These are phyloP conservation scores for Monilinia polystroma DNA, from an alignment of 2,329 filamentous ascomycete genomes.

Conservation along the genomic window DNA sequence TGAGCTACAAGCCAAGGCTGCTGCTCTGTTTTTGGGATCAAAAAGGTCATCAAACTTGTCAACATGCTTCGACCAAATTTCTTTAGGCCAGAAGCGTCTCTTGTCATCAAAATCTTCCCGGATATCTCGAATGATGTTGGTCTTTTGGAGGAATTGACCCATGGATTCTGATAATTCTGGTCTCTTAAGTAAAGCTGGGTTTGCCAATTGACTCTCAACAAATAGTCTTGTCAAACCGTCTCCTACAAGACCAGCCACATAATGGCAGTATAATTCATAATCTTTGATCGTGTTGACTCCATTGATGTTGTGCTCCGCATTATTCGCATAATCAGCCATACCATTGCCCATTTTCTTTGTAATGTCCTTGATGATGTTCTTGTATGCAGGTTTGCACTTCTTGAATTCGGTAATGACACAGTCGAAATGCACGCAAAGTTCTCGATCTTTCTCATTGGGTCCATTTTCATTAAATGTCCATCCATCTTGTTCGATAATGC, in stretches of 20 bases:
- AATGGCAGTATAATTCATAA: slow-evolving; percentile 97
- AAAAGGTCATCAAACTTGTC: slow-evolving; percentile 88
- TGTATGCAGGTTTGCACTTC: slow-evolving; percentile 82
- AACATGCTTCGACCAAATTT: slow-evolving; percentile 97
- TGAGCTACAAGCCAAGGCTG: slow-evolving; percentile 80
- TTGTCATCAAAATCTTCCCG: slow-evolving; percentile 86
- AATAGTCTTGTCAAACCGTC: slow-evolving; percentile 91
- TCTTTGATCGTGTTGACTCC: slow-evolving; percentile 82
- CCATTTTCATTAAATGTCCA: slow-evolving; percentile 89
- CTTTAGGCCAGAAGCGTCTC: slow-evolving; percentile 89
- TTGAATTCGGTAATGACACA: slow-evolving; percentile 82
- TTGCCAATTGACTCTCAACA: slow-evolving; percentile 81
- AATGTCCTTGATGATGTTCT: slow-evolving; percentile 86
- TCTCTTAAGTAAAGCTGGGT: slow-evolving; percentile 76
- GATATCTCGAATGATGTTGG: slow-evolving; percentile 96
- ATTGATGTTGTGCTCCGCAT: slow-evolving; percentile 75
- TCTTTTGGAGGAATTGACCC: slow-evolving; percentile 97
- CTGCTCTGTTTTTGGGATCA: slow-evolving; percentile 71
- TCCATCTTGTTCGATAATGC: slow-evolving; percentile 75
- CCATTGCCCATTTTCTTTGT: slow-evolving; percentile 94
- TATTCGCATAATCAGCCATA: slow-evolving; percentile 93
- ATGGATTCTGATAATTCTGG: slow-evolving; percentile 87
- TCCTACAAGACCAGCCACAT: slow-evolving; percentile 96
- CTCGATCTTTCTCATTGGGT: slow-evolving; percentile 89
- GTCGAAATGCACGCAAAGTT: slow-evolving; percentile 90